phyloP scores from a whole-genome alignment of 345 rosid species.

The Pseudoturritis turrita region DNA sequence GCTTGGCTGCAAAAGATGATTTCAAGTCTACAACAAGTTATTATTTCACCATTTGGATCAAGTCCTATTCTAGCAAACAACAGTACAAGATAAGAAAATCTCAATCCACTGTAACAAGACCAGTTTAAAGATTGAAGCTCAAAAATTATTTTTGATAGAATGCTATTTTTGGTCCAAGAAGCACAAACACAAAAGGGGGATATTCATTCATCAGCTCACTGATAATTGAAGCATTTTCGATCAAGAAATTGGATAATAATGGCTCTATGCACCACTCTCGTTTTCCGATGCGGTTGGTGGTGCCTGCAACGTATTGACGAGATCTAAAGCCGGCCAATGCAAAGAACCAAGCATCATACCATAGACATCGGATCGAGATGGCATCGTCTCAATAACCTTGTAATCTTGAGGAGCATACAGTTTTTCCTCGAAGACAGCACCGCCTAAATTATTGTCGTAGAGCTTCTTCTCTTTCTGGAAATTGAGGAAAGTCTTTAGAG shows the following conservation, averaged over 20 bases:
- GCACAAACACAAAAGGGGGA: slow-evolving; percentile 2
- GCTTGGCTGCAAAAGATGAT: neutral
- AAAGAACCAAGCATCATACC: slow-evolving; percentile 63
- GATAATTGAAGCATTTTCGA: slow-evolving; percentile 33
- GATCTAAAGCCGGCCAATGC: slow-evolving; percentile 70
- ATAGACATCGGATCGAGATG: slow-evolving; percentile 69
- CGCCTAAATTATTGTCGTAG: slow-evolving; percentile 62
- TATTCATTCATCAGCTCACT: slow-evolving; percentile 18
- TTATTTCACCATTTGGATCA: neutral
- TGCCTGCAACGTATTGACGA: slow-evolving; percentile 78
- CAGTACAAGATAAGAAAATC: neutral
- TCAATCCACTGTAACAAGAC: slow-evolving; percentile 5
- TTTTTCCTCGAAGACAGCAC: slow-evolving; percentile 89
- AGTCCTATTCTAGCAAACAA: neutral
- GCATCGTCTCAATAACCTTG: slow-evolving; percentile 72
- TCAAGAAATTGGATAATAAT: slow-evolving; percentile 12
- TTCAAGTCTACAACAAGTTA: neutral
- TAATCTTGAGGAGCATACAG: slow-evolving; percentile 75
- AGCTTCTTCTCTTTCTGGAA: slow-evolving; percentile 78
- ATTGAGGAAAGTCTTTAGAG: slow-evolving; percentile 64
- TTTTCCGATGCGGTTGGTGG: slow-evolving; percentile 44
- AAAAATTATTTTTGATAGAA: neutral
- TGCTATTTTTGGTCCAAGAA: neutral
- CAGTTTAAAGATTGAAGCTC: slow-evolving; percentile 2
- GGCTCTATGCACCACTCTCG: slow-evolving; percentile 34